Evolutionary conservation across 805 yeast genomes (phyloP), one percentile per base, ranked within the genome.

Genomic region (Wickerhamiella slavikovae): DNA sequence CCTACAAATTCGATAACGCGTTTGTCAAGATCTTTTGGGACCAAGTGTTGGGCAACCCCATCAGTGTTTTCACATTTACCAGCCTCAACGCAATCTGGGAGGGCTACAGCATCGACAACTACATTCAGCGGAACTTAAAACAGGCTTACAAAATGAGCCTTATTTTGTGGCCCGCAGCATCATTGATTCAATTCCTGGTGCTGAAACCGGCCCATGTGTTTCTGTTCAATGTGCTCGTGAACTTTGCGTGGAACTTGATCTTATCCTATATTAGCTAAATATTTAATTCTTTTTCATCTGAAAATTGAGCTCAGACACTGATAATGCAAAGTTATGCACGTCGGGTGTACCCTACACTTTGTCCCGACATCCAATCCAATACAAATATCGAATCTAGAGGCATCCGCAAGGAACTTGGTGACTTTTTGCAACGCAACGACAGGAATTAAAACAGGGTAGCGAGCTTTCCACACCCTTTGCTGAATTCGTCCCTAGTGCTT

Each of bases 1-100:
- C 41, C 14, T 22, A 22, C n/a, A 35, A 35, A 27, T 38, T 47
- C 30, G 33, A 31, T 2, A 15, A 29, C 15, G 37, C 43, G 18
- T 31, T 38, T 3, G 33, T 39, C 10, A 37, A 46, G 22, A 40
- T 51, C 3, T 17, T 48, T 8, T 36, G 43, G 22, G 57, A 52
- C 35, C 57, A 52, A 33, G 14, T 34, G 1, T 23, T 49, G 9
- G 56, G 56, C 11, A 51, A 47, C 32, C 55, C 57, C 4, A 22
- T 47, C 12, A 35, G 48, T 3, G 43, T 48, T 4, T 43, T 52
- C 24, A 34, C 42, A 17, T 51, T 48, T 36, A 37, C 49, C 11
- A 33, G 47, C 7, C 44, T 45, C 20, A 38, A 47, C 10, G 55
- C 55, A 8, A 44, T 39, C 32, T 52, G 57, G 57, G 54, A 52